These are phyloP conservation scores for Pelargonium citronellum DNA, from an alignment of 441 rosid genomes.

Conservation along the genomic window DNA sequence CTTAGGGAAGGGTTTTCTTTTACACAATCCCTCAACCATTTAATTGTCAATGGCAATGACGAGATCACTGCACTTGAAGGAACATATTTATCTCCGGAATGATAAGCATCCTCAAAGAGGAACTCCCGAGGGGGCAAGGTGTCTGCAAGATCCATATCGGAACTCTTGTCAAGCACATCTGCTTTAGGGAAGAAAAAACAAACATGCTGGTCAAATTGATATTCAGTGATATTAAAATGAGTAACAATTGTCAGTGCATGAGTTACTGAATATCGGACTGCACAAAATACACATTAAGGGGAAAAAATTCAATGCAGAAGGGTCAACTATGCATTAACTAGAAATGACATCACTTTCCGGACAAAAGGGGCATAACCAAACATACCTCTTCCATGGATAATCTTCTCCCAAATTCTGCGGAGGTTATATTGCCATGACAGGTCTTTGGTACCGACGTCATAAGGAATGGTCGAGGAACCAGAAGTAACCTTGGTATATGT, in stretches of 20 bases:
- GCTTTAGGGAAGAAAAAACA: neutral
- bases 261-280: too few species aligned
- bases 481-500: constrained; percentile 71
- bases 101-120: constrained; percentile 14
- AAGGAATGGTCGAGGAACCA: constrained; percentile 40
- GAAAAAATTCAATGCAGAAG: neutral
- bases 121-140: constrained; percentile 18
- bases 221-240: too few species aligned
- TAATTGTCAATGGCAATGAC: constrained; percentile 69
- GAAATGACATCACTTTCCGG: neutral
- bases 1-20: constrained; percentile 58
- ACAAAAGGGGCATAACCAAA: neutral
- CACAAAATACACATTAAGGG: too few species aligned
- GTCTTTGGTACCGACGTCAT: constrained; percentile 35
- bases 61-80: constrained; percentile 39
- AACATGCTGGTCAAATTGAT: neutral
- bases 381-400: constrained; percentile 53
- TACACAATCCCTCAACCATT: constrained; percentile 75
- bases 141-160: neutral
- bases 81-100: neutral
- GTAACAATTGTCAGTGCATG: too few species aligned
- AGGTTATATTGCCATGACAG: constrained; percentile 73
- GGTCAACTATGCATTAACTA: neutral
- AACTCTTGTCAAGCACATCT: constrained; percentile 9
- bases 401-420: constrained; percentile 69